Evolutionary conservation across 352 stramenopile species (phyloP).

Genomic region (Pythium pyrilobum): DNA sequence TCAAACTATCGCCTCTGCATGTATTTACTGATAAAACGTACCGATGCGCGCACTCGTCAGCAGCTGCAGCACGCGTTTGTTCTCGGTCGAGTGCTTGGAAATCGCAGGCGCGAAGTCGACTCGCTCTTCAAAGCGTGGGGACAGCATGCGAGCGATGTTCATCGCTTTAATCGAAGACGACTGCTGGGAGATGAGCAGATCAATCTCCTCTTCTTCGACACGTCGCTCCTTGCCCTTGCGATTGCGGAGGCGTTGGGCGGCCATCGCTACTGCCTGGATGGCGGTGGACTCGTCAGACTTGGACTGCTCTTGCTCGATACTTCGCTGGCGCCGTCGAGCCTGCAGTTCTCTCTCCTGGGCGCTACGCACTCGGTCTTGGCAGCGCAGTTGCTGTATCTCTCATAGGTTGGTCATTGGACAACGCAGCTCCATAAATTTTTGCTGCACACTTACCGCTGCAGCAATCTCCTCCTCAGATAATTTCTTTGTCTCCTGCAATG

Average conservation of each 20-base stretch:
- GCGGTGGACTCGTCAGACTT: constrained; percentile 26
- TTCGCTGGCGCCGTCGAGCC: constrained; percentile 14
- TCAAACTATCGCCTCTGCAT: not conserved
- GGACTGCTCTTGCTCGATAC: constrained; percentile 28
- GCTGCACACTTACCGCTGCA: constrained; percentile 18
- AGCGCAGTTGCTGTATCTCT: constrained; percentile 45
- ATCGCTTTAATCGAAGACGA: constrained; percentile 71
- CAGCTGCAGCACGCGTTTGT: constrained; percentile 55
- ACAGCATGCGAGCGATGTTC: constrained; percentile 79
- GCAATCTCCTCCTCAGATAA: constrained; percentile 14
- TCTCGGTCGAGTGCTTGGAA: constrained; percentile 41
- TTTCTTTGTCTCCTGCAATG: constrained; percentile 10
- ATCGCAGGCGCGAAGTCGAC: constrained; percentile 50
- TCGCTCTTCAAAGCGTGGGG: constrained; percentile 57
- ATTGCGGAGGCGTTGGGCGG: constrained; percentile 40
- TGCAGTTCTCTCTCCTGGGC: constrained; percentile 33
- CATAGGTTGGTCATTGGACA: no score
- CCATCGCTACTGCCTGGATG: constrained; percentile 30
- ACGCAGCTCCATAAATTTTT: no score
- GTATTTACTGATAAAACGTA: constrained; percentile 56
- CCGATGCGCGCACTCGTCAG: constrained; percentile 48
- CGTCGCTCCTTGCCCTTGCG: constrained; percentile 40
- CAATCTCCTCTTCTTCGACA: constrained; percentile 43
- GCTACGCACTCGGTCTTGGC: constrained; percentile 41
- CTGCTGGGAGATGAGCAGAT: constrained; percentile 63